Conservation (phyloP, 2,329 filamentous ascomycete species). For the Aspergillus viridinutans region DNA sequence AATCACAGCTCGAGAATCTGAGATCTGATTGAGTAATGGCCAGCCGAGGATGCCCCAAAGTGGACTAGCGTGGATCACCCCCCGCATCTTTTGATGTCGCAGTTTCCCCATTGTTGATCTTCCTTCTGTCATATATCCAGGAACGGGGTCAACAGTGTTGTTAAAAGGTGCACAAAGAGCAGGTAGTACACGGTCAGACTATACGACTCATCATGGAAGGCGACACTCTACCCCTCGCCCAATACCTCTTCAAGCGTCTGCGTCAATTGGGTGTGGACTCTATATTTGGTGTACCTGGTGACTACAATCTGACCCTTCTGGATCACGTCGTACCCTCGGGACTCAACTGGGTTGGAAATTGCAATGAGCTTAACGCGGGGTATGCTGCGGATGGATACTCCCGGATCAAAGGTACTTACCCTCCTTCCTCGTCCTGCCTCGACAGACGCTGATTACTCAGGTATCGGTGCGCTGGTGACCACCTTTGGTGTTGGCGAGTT, state of each 20-base stretch:
- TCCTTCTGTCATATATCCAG: not conserved
- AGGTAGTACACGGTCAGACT: not conserved
- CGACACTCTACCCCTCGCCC: slow-evolving; percentile 21
- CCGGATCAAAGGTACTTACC: slow-evolving; percentile 38
- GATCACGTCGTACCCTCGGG: slow-evolving; percentile 60
- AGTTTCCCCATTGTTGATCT: not conserved
- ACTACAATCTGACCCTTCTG: slow-evolving; percentile 66
- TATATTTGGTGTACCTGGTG: slow-evolving; percentile 63
- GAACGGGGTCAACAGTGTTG: not conserved
- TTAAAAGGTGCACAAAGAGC: not conserved
- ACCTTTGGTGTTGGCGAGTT: slow-evolving; percentile 58
- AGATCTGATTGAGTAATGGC: not conserved
- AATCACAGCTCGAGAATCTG: not conserved
- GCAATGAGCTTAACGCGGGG: slow-evolving; percentile 69
- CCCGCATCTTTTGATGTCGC: not conserved
- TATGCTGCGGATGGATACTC: slow-evolving; percentile 33
- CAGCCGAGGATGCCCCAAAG: not conserved
- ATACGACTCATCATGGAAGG: not conserved
- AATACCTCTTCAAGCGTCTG: slow-evolving; percentile 62
- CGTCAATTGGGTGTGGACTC: slow-evolving; percentile 61
- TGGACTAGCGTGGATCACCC: not conserved
- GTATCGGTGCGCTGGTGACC: slow-evolving; percentile 25
- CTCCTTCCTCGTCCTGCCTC: not conserved
- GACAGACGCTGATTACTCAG: not conserved
- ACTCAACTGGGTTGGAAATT: slow-evolving; percentile 62